These are phyloP conservation scores for Eremomyces bilateralis DNA, from an alignment of 495 filamentous ascomycete genomes.

Conservation along the genomic window DNA sequence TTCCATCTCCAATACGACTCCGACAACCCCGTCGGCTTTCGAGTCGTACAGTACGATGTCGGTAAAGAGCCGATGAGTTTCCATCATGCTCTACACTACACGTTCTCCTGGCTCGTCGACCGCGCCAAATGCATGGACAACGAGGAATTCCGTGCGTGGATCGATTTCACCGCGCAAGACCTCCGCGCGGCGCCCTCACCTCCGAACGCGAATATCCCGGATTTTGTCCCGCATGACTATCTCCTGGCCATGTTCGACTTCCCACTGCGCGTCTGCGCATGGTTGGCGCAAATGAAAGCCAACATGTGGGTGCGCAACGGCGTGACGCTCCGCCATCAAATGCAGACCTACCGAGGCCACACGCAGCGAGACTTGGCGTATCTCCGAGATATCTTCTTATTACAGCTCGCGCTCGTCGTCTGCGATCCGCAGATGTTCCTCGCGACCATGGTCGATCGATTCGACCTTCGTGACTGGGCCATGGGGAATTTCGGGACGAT, in stretches of 20 bases:
- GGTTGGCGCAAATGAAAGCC: conserved; percentile 94
- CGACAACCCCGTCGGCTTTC: conserved; percentile 16
- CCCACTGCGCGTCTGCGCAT: conserved; percentile 78
- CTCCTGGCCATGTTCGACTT: conserved; percentile 81
- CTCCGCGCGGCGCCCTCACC: conserved; percentile 30
- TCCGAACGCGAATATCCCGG: conserved; percentile 24
- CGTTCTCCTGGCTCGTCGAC: conserved; percentile 90
- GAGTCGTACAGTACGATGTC: conserved; percentile 69
- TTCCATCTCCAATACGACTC: conserved; percentile 41
- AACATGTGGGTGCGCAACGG: conserved; percentile 98
- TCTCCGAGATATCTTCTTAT: conserved; percentile 81
- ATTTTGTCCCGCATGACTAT: conserved; percentile 42
- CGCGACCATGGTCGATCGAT: conserved; percentile 77
- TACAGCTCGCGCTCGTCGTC: conserved; percentile 75
- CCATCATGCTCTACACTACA: conserved; percentile 93
- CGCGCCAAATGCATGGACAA: conserved; percentile 55
- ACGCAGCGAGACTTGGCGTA: conserved; percentile 74
- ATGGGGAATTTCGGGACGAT: conserved; percentile 40
- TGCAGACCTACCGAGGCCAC: conserved; percentile 75
- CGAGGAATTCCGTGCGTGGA: conserved; percentile 37
- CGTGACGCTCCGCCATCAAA: conserved; percentile 83
- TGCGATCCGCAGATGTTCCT: conserved; percentile 71
- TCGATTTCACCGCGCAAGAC: conserved; percentile 39
- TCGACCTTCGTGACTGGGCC: conserved; percentile 77
- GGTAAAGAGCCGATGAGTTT: conserved; percentile 86